Percentiles rank a stretch among this genome's conserved stretches.
Conservation (phyloP, 164 flowering plant genomes). For the Akebia trifoliata region DNA sequence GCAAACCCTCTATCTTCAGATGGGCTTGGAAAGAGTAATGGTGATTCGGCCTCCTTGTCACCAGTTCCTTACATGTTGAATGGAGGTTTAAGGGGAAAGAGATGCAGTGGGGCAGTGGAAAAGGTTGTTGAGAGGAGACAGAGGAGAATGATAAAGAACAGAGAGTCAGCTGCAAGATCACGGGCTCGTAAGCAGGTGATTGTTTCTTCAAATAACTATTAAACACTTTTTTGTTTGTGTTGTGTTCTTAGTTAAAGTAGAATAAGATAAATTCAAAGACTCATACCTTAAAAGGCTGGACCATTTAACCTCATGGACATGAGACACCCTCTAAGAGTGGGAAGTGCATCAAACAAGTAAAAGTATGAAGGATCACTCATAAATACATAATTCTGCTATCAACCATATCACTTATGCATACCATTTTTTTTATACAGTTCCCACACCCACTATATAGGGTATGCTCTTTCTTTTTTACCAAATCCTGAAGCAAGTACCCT, state of each 20-base stretch:
- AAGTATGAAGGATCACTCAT: no score
- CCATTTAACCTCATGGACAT: no score
- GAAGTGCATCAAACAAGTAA: no score
- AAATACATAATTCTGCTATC: no score
- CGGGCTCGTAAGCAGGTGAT: constrained; percentile 89
- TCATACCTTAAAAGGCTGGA: background rate
- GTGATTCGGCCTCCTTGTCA: constrained; percentile 62
- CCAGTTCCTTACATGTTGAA: constrained; percentile 63
- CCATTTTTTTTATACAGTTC: no score
- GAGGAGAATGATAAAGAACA: constrained; percentile 86
- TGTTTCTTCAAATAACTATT: background rate
- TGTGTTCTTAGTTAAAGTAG: no score
- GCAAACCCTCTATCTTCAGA: constrained; percentile 59
- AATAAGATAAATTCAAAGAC: background rate
- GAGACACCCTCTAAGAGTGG: no score
- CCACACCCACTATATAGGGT: no score
- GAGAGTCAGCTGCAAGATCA: constrained; percentile 95
- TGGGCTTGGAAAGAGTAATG: constrained; percentile 58
- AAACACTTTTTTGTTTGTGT: no score
- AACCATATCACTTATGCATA: no score
- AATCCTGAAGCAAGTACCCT: no score
- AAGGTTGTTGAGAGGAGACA: constrained; percentile 87
- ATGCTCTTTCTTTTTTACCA: no score
- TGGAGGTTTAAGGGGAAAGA: constrained; percentile 55
- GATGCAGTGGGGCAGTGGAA: constrained; percentile 51